A percentile compares a stretch with the other conserved stretches of the same genome.
Conservation (phyloP, 352 stramenopile species). For the Peronospora farinosa region DNA sequence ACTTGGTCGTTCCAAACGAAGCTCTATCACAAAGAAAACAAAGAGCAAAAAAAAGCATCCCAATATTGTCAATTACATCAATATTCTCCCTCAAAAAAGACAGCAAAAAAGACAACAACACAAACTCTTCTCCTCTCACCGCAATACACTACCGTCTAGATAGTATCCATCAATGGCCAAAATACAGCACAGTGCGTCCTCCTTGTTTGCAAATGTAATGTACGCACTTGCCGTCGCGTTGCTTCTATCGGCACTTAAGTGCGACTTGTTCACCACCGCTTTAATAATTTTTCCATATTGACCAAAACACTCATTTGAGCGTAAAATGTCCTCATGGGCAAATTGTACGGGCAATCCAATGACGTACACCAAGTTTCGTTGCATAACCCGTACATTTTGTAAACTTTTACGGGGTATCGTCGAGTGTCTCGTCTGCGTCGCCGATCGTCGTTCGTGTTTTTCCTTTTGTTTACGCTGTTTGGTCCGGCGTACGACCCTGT, state of each 20-base stretch:
- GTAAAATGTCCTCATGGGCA: constrained; percentile 77
- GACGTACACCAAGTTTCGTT: constrained; percentile 93
- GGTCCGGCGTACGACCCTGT: constrained; percentile 62
- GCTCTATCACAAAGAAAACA: constrained; percentile 36
- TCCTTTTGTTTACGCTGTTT: constrained; percentile 84
- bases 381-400: constrained; percentile 89
- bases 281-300: constrained; percentile 93
- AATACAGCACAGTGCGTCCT: constrained; percentile 89
- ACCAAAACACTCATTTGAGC: constrained; percentile 86
- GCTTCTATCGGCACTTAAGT: constrained; percentile 57
- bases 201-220: constrained; percentile 89
- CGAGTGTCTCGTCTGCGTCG: constrained; percentile 30
- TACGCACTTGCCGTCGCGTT: constrained; percentile 87
- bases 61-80: neutral
- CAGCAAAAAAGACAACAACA: neutral
- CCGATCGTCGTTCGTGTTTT: constrained; percentile 66
- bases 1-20: constrained; percentile 94
- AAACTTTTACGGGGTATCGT: constrained; percentile 75
- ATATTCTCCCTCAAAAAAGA: neutral
- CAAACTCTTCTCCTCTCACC: constrained; percentile 26
- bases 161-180: constrained; percentile 88
- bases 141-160: constrained; percentile 69
- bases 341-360: constrained; percentile 86
- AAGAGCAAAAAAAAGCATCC: neutral
- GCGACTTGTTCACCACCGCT: constrained; percentile 87